A percentile compares a stretch with the other conserved stretches of the same genome.
Conservation (phyloP, 1,139 yeast genomes). For the Candida sanyaensis region DNA sequence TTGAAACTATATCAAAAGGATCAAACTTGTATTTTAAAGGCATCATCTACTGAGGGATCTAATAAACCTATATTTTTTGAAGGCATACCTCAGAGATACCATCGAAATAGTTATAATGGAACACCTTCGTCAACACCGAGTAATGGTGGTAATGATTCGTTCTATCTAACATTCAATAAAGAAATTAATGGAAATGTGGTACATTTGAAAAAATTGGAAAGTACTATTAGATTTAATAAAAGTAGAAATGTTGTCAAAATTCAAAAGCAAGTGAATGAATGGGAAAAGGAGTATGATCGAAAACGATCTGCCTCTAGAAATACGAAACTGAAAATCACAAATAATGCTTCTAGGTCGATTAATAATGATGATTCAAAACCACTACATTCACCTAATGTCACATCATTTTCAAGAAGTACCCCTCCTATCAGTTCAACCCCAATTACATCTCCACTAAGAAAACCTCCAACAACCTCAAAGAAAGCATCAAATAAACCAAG, state of each 20-base stretch:
- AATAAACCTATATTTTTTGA: constrained; percentile 37
- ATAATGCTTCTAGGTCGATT: not conserved
- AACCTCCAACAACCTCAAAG: constrained; percentile 3
- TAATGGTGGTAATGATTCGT: constrained; percentile 24
- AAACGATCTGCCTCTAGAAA: not conserved
- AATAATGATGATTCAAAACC: not conserved
- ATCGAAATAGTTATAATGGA: constrained; percentile 10
- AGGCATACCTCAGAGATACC: constrained; percentile 36
- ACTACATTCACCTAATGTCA: constrained; percentile 1
- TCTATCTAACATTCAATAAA: constrained; percentile 25
- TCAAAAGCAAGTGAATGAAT: constrained; percentile 15
- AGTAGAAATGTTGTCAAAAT: constrained; percentile 33
- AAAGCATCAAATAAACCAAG: constrained; percentile 1
- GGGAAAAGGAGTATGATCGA: constrained; percentile 15
- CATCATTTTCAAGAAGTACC: not conserved
- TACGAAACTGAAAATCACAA: not conserved
- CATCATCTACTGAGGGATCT: constrained; percentile 24
- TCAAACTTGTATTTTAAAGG: constrained; percentile 35
- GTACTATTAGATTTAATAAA: constrained; percentile 39
- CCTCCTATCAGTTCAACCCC: not conserved
- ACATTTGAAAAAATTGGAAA: constrained; percentile 27
- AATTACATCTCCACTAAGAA: constrained; percentile 3
- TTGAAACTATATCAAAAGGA: constrained; percentile 38
- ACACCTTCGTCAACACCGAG: constrained; percentile 5
- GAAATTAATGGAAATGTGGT: constrained; percentile 17